These are phyloP conservation scores for Syzygium jambos DNA, from an alignment of 345 rosid species.

Conservation along the genomic window DNA sequence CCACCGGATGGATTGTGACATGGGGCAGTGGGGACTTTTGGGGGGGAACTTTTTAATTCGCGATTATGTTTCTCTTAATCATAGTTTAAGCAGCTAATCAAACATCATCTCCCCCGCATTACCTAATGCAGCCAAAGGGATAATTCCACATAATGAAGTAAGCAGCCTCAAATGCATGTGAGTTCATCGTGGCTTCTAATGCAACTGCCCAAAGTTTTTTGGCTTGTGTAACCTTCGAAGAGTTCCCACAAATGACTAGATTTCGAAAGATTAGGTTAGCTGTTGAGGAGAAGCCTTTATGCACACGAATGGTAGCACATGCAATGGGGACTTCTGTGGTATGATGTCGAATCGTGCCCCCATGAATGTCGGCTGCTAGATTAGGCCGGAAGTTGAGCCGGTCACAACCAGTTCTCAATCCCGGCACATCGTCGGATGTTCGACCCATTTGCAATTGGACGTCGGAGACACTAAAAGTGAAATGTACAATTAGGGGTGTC, in stretches of 20 bases:
- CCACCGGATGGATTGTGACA: neutral
- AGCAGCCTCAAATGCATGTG: neutral
- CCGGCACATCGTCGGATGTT: neutral
- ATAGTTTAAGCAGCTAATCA: neutral
- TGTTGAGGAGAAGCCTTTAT: neutral
- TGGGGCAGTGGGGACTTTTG: neutral
- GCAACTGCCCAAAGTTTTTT: neutral
- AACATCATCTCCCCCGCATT: neutral
- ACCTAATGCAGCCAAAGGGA: neutral
- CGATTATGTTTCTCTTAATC: neutral
- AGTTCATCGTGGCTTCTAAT: neutral
- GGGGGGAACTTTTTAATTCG: neutral
- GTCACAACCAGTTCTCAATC: neutral
- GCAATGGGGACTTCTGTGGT: neutral
- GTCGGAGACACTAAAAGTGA: neutral
- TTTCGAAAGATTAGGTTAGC: neutral
- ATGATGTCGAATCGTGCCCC: neutral
- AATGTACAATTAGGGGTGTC: too few relatives aligned
- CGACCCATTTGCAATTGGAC: neutral
- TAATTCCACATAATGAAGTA: neutral
- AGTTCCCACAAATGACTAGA: neutral
- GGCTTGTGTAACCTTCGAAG: neutral
- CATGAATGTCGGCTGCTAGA: accelerated
- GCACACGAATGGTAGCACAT: neutral
- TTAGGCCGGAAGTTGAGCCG: neutral